These are phyloP conservation scores for Cordyceps cateniannulata DNA, from an alignment of 2,329 filamentous ascomycete species.

Conservation along the genomic window DNA sequence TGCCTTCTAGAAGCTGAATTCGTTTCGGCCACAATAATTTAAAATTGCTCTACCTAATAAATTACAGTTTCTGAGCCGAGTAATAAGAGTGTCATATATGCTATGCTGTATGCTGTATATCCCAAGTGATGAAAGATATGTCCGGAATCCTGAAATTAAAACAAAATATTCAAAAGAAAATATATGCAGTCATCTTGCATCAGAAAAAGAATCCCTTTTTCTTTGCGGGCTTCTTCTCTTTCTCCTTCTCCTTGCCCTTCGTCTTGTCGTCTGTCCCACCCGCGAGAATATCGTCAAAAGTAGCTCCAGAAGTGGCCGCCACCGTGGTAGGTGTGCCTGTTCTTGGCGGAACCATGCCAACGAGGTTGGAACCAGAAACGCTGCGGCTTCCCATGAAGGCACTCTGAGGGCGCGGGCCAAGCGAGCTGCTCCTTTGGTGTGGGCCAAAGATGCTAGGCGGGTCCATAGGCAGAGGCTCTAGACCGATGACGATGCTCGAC, in stretches of 20 bases:
- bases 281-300: conserved; percentile 44
- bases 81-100: background rate
- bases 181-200: background rate
- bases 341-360: conserved; percentile 18
- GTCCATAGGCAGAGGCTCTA: conserved; percentile 36
- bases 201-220: conserved; percentile 11
- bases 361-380: conserved; percentile 31
- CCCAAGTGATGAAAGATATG: background rate
- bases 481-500: conserved; percentile 37
- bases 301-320: conserved; percentile 28
- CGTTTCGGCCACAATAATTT: background rate
- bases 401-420: conserved; percentile 27
- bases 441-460: conserved; percentile 23
- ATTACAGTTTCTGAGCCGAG: background rate
- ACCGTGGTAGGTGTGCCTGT: conserved; percentile 17
- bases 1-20: background rate
- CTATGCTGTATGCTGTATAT: conserved; percentile 6
- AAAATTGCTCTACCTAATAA: background rate
- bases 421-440: conserved; percentile 30
- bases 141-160: background rate
- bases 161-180: background rate
- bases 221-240: conserved; percentile 36
- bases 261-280: conserved; percentile 25
- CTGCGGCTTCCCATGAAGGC: conserved; percentile 27
- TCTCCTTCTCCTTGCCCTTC: conserved; percentile 20